phyloP scores from a whole-genome alignment of 1,284 basidiomycete genomes.

The Marasmius oreades region DNA sequence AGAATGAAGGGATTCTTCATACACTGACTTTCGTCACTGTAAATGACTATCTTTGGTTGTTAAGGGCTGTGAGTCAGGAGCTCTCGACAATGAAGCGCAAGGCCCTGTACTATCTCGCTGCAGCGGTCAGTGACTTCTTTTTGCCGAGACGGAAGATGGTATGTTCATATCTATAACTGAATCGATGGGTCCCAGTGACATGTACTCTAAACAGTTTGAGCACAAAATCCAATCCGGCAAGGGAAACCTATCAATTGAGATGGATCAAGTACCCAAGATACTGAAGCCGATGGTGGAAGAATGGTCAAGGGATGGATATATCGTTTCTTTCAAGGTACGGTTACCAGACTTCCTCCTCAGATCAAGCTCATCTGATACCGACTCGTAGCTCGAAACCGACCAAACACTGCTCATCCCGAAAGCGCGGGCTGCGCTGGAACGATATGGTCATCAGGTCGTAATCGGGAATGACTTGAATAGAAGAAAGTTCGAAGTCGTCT shows the following conservation, averaged over 20 bases:
- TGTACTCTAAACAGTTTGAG: slow-evolving; percentile 61
- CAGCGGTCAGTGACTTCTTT: slow-evolving; percentile 98
- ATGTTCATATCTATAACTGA: slow-evolving; percentile 25
- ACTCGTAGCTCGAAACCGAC: slow-evolving; percentile 90
- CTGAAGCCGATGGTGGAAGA: slow-evolving; percentile 90
- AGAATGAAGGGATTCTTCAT: slow-evolving; percentile 71
- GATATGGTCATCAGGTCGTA: slow-evolving; percentile 97
- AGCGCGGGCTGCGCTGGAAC: slow-evolving; percentile 80
- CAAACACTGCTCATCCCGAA: slow-evolving; percentile 83
- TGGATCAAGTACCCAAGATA: slow-evolving; percentile 99
- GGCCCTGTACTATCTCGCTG: slow-evolving; percentile 94
- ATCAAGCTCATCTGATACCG: neutral
- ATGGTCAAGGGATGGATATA: slow-evolving; percentile 90
- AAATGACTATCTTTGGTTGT: slow-evolving; percentile 93
- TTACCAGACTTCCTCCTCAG: neutral
- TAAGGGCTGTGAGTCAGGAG: slow-evolving; percentile 79
- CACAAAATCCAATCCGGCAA: slow-evolving; percentile 99
- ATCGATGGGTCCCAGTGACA: neutral
- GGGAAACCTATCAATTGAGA: slow-evolving; percentile 89
- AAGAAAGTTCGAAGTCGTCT: slow-evolving; percentile 90
- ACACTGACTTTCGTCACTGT: slow-evolving; percentile 92
- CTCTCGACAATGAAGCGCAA: slow-evolving; percentile 64
- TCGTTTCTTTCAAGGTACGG: slow-evolving; percentile 93
- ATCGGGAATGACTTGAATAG: slow-evolving; percentile 92
- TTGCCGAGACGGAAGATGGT: slow-evolving; percentile 88